Conservation (phyloP, 495 filamentous ascomycete genomes). For the Penicillium dipodomyicola region DNA sequence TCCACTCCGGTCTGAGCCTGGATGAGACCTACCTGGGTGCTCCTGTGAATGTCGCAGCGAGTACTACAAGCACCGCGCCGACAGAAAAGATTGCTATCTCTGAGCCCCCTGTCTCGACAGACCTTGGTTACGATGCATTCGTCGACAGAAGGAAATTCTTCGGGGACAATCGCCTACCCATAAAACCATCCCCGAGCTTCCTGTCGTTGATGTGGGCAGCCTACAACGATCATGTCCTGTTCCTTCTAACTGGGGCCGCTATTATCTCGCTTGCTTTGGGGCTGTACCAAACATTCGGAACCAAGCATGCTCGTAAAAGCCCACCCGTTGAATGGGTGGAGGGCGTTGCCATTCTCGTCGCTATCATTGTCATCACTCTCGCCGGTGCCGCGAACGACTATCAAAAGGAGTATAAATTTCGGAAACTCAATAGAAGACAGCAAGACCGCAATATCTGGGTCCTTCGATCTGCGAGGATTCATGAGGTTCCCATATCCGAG, state of each 20-base stretch:
- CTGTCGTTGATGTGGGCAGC: slow-evolving; percentile 62
- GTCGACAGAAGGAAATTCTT: slow-evolving; percentile 5
- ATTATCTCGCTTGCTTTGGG: slow-evolving; percentile 71
- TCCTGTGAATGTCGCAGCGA: background rate
- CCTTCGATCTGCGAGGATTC: slow-evolving; percentile 63
- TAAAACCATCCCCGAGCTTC: slow-evolving; percentile 8
- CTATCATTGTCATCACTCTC: slow-evolving; percentile 62
- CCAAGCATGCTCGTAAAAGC: slow-evolving; percentile 24
- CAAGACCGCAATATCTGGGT: slow-evolving; percentile 63
- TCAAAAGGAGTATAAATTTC: slow-evolving; percentile 62
- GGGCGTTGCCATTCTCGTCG: slow-evolving; percentile 67
- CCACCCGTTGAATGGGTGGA: slow-evolving; percentile 65
- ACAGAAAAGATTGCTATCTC: background rate
- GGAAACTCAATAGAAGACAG: slow-evolving; percentile 58
- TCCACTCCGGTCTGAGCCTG: slow-evolving; percentile 9
- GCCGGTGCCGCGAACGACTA: slow-evolving; percentile 65
- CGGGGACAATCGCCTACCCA: slow-evolving; percentile 8
- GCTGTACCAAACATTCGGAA: slow-evolving; percentile 51
- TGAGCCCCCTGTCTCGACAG: background rate
- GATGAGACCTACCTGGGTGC: slow-evolving; percentile 9
- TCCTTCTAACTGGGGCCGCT: slow-evolving; percentile 67
- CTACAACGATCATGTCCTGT: slow-evolving; percentile 69
- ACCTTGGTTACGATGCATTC: background rate
- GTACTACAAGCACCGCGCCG: background rate
- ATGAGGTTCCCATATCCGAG: slow-evolving; percentile 67